Percentiles rank a stretch among this genome's conserved stretches.
phyloP scores from a whole-genome alignment of 352 stramenopile genomes.

The Pythium apleroticum region DNA sequence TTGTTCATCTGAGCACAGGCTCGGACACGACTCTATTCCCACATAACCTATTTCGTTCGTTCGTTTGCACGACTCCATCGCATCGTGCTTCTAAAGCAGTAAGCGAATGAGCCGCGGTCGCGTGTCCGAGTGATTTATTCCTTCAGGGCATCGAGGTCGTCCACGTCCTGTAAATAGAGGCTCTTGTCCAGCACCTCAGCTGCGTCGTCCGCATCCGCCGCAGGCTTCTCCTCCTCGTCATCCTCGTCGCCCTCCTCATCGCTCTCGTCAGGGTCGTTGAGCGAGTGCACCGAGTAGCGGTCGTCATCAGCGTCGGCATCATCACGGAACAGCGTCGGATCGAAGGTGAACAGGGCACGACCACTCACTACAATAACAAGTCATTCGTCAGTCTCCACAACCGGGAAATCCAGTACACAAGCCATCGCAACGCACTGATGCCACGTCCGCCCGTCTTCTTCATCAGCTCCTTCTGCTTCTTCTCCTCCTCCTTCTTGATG shows the following conservation, averaged over 20 bases:
- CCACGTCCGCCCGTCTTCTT: constrained; percentile 83
- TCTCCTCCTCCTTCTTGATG: constrained; percentile 80
- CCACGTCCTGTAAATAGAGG: constrained; percentile 77
- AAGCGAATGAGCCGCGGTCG: not conserved
- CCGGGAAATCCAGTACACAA: constrained; percentile 18
- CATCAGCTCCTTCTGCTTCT: constrained; percentile 80
- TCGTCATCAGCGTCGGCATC: constrained; percentile 89
- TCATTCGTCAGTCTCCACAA: constrained; percentile 1
- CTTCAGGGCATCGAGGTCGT: constrained; percentile 77
- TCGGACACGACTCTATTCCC: constrained; percentile 33
- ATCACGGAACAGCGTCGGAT: constrained; percentile 90
- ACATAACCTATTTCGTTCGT: constrained; percentile 27
- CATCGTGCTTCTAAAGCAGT: not conserved
- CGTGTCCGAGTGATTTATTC: constrained; percentile 40
- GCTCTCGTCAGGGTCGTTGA: constrained; percentile 49
- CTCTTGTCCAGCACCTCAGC: constrained; percentile 82
- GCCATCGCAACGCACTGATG: constrained; percentile 66
- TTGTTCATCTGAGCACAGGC: constrained; percentile 23
- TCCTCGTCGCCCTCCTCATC: constrained; percentile 6
- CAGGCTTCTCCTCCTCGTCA: constrained; percentile 42
- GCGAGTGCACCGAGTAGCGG: constrained; percentile 70
- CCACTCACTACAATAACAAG: constrained; percentile 72
- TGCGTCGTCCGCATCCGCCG: constrained; percentile 43
- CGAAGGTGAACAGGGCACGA: constrained; percentile 89
- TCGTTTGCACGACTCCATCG: constrained; percentile 10